Conservation (phyloP, 1,284 basidiomycete genomes). For the Xerocomus minutiporus region DNA sequence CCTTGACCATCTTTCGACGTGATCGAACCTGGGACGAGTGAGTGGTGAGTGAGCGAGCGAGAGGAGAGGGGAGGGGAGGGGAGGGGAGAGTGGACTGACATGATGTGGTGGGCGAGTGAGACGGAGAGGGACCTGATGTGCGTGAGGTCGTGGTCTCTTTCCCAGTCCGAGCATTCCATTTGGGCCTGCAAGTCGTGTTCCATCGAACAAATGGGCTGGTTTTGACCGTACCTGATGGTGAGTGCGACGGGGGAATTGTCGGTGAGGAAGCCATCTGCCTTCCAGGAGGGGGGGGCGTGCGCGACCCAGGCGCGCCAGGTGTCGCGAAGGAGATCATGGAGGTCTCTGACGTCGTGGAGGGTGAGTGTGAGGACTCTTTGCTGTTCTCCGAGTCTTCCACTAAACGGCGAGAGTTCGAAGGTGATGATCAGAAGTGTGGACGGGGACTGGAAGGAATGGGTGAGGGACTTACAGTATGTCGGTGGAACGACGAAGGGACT, state of each 20-base stretch:
- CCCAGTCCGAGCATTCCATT: not conserved
- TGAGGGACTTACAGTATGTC: not conserved
- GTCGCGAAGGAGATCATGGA: not conserved
- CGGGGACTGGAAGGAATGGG: no score
- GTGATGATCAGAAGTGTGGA: no score
- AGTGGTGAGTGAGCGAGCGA: no score
- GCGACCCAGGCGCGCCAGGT: not conserved
- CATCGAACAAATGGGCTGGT: not conserved
- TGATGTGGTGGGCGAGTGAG: not conserved
- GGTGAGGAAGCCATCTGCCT: not conserved
- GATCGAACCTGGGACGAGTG: no score
- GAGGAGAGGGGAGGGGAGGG: no score
- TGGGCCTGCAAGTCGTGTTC: rapidly evolving
- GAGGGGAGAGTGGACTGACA: not conserved
- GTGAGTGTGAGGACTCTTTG: not conserved
- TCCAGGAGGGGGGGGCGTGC: not conserved
- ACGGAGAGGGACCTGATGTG: not conserved
- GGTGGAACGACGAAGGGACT: not conserved
- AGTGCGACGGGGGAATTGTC: conserved; percentile 2
- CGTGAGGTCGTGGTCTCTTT: not conserved
- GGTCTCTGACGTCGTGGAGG: not conserved
- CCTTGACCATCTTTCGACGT: no score
- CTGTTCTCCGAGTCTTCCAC: not conserved
- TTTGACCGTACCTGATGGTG: conserved; percentile 6
- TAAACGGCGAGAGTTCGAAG: no score